Evolutionary conservation across 2,329 filamentous ascomycete genomes (phyloP).

Genomic region (Phialocephala sp.): DNA sequence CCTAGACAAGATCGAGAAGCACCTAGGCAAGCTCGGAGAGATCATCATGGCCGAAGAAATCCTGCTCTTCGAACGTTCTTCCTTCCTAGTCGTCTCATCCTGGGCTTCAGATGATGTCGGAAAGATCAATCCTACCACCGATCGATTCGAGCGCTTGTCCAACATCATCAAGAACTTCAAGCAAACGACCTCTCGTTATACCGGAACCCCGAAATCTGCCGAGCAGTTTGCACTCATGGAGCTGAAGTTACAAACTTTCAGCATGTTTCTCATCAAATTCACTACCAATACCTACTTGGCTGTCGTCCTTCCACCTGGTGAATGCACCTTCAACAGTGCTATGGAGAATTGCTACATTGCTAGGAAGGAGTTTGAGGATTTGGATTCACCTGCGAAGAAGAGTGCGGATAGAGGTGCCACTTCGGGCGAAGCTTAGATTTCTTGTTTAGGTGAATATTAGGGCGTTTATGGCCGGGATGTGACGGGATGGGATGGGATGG

Average conservation of each 20-base stretch:
- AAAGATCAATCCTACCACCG: conserved; percentile 81
- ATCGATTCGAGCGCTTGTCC: conserved; percentile 92
- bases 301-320: conserved; percentile 87
- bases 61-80: conserved; percentile 92
- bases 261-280: conserved; percentile 92
- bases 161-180: conserved; percentile 99
- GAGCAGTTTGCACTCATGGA: conserved; percentile 84
- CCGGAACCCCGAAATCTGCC: conserved; percentile 78
- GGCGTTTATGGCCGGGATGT: neutral
- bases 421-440: neutral
- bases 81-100: conserved; percentile 93
- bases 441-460: neutral
- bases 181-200: conserved; percentile 78
- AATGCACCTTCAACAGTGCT: conserved; percentile 88
- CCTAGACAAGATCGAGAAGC: conserved; percentile 82
- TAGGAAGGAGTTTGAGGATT: conserved; percentile 76
- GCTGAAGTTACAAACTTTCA: conserved; percentile 81
- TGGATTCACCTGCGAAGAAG: conserved; percentile 57
- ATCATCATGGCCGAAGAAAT: conserved; percentile 93
- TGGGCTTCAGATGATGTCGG: conserved; percentile 75
- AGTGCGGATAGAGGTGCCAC: conserved; percentile 37
- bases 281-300: conserved; percentile 98
- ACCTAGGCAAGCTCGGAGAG: conserved; percentile 80
- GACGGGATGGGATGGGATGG: neutral
- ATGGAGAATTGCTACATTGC: conserved; percentile 90